phyloP scores from a whole-genome alignment of 306 rosid genomes.

The Mimosa bimucronata region DNA sequence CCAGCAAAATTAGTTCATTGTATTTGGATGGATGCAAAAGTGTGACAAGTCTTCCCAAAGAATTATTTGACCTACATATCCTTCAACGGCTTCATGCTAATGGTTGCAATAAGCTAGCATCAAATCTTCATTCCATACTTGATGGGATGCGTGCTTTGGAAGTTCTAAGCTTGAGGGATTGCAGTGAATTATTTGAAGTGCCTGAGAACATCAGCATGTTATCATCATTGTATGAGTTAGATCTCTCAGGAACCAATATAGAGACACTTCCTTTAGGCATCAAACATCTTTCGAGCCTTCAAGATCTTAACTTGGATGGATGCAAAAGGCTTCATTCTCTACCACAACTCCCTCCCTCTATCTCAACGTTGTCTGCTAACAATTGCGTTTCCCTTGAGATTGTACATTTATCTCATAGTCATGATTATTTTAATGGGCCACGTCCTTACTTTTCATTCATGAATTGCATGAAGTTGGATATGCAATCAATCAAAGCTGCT shows the following conservation, averaged over 20 bases:
- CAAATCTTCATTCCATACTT: neutral
- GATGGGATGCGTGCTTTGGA: neutral
- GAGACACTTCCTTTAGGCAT: neutral
- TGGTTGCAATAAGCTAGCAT: neutral
- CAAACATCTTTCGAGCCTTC: neutral
- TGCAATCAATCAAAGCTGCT: neutral
- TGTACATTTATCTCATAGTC: neutral
- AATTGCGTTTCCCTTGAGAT: neutral
- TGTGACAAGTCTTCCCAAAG: neutral
- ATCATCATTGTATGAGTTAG: neutral
- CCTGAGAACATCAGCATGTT: neutral
- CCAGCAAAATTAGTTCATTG: too few relatives aligned
- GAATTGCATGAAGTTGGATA: neutral
- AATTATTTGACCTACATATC: neutral
- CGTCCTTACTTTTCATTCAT: neutral
- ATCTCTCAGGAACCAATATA: neutral
- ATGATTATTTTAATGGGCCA: too few relatives aligned
- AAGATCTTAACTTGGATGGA: fast-evolving
- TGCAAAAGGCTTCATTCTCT: neutral
- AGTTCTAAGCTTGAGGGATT: fast-evolving
- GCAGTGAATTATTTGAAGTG: neutral
- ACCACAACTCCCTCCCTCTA: neutral
- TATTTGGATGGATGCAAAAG: neutral
- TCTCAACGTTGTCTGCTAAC: fast-evolving
- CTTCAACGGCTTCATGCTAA: fast-evolving